phyloP scores from a whole-genome alignment of 208 protist genomes.

The Leishmania lainsoni region DNA sequence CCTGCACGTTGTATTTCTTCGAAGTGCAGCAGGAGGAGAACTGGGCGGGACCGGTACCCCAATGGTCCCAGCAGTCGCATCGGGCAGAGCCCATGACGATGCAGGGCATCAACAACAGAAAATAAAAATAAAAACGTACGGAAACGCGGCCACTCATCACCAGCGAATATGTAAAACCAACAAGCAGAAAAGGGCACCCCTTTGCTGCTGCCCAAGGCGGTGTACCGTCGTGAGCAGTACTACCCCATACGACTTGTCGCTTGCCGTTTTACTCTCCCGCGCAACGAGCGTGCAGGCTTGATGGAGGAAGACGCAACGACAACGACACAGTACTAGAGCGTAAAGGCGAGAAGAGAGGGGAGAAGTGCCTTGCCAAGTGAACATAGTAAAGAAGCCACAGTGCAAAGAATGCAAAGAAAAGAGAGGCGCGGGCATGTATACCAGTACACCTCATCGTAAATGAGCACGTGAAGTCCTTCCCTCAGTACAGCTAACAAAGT shows the following conservation, averaged over 20 bases:
- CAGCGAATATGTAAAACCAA: not conserved
- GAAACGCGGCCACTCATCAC: not conserved
- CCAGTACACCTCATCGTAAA: not conserved
- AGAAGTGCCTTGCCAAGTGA: not conserved
- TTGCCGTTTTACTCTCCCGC: not conserved
- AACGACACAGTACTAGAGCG: too few species aligned
- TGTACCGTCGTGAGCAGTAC: not conserved
- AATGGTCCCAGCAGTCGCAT: not conserved
- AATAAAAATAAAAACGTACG: not conserved
- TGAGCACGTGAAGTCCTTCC: not conserved
- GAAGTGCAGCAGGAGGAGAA: not conserved
- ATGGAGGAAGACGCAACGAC: not conserved
- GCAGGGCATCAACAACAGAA: not conserved
- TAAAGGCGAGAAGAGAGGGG: not conserved
- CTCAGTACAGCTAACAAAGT: not conserved
- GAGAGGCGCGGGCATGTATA: not conserved
- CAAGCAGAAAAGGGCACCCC: not conserved
- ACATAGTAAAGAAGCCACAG: not conserved
- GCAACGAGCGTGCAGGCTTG: not conserved
- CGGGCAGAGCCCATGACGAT: not conserved
- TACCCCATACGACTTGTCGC: not conserved
- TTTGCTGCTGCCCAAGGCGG: not conserved
- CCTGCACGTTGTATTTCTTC: not conserved
- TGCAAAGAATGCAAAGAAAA: not conserved
- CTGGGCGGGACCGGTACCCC: not conserved